Evolutionary conservation across 768 basidiomycete genomes (phyloP), one percentile per base, ranked within the genome.

Genomic region (Lactarius sp.): DNA sequence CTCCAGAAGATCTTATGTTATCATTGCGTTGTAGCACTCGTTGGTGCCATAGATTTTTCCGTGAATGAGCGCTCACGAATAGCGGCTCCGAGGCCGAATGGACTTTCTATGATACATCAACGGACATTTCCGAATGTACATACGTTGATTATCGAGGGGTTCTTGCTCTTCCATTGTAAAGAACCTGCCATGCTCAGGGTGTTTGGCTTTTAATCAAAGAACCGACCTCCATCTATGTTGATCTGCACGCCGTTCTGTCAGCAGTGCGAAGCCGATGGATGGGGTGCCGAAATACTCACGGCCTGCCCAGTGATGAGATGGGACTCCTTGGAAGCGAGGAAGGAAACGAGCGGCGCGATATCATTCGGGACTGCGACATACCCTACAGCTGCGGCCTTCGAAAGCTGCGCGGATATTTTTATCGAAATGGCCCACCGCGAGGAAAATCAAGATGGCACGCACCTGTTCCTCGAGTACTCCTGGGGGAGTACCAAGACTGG

Each of bases 301-400:
- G 66, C 39, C 10, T 67, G 67, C 8, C 75, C 75, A 0, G 75
- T 75, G 9, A 75, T 71, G 49, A 71, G 73, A 12, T 58, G 44
- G 3, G 75, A 69, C n/a, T 73, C 69, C 47, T 70, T 68, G 10
- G 72, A 70, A 6, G 73, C 75, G 34, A 76, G 67, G 67, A 73
- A 76, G 8, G 74, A 72, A 1, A 76, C 75, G 5, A 76, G 36
- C 9, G 56, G 58, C 1, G 75, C 73, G 36, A 76, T 63, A 46
- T 76, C 70, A 7, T 64, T 50, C 0, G 73, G 62, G 8, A 59
- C 64, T 18, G 70, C 69, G 55, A 71, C 61, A 22, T 61, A 51
- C 6, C 70, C 69, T 14, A 70, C 62, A 16, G 71, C 68, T 0
- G 67, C 61, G 47, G 39, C 10, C 49, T 69, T 37, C 14, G 64